A percentile compares a stretch with the other conserved stretches of the same genome.
phyloP scores from a whole-genome alignment of 1,284 basidiomycete species.

The Wallemia ichthyophaga region DNA sequence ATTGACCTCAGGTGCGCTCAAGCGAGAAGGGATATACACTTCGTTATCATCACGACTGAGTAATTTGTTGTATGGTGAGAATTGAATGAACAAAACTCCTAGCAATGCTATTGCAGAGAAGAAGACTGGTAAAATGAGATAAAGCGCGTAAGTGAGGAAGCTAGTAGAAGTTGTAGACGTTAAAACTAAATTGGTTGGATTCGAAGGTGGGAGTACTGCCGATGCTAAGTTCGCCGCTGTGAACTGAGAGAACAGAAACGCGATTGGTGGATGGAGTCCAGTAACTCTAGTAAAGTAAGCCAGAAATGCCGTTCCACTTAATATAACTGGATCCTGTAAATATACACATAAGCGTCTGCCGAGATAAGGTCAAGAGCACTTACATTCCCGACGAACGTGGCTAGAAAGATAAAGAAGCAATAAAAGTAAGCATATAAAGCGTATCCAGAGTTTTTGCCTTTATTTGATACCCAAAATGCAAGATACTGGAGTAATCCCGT shows the following conservation, averaged over 20 bases:
- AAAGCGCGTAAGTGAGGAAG: slow-evolving; percentile 16
- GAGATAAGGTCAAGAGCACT: slow-evolving; percentile 6
- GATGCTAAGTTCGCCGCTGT: slow-evolving; percentile 48
- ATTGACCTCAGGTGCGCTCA: slow-evolving; percentile 20
- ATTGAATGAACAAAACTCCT: slow-evolving; percentile 10
- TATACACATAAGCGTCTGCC: neutral
- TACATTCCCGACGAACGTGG: slow-evolving; percentile 53
- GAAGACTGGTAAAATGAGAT: slow-evolving; percentile 16
- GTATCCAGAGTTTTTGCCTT: slow-evolving; percentile 32
- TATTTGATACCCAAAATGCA: slow-evolving; percentile 58
- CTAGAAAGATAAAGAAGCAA: slow-evolving; percentile 42
- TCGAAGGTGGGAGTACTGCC: slow-evolving; percentile 32
- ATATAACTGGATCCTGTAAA: slow-evolving; percentile 51
- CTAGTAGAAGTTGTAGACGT: slow-evolving; percentile 28
- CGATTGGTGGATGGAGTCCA: slow-evolving; percentile 26
- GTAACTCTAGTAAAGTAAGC: slow-evolving; percentile 54
- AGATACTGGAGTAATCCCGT: slow-evolving; percentile 62
- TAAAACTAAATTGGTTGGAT: slow-evolving; percentile 24
- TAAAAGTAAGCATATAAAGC: slow-evolving; percentile 34
- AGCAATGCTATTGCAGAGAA: slow-evolving; percentile 10
- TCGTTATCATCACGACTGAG: slow-evolving; percentile 3
- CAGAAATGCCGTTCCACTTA: slow-evolving; percentile 39
- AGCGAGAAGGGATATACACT: slow-evolving; percentile 16
- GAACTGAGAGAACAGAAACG: slow-evolving; percentile 39
- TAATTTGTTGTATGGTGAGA: neutral